Evolutionary conservation across 805 yeast genomes (phyloP), one percentile per base, ranked within the genome.

Genomic region (Ogataea methanolica): DNA sequence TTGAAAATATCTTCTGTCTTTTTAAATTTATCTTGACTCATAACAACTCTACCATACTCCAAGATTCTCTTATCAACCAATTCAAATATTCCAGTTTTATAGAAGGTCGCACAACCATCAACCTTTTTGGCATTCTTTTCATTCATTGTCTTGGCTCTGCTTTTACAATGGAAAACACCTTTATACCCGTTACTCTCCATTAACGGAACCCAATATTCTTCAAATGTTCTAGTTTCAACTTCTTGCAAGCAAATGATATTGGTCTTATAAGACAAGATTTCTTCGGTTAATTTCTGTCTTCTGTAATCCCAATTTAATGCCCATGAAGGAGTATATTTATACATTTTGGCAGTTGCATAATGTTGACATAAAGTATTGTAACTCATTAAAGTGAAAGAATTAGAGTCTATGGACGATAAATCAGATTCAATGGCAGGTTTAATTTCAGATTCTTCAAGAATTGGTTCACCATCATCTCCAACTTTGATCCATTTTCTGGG

Each of bases 81-180:
- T 48, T 79, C 76, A 67, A 92, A 89, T 61, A 85, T 82, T 42
- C 74, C 68, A 33, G 79, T 71, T 59, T 80, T 85, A 72, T 77
- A 94, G 63, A 92, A 92, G 1, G 91, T 82, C n/a, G 97, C 97
- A 75, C 99, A 94, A 12, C 99, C 99, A 66, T 94, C 99, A 41
- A 94, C 99, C 60, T 86, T 87, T 66, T 84, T 85, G 23, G 95
- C 83, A 56, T 88, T 96, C 49, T 70, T 72, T 50, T 82, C 85
- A 51, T 75, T 70, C 96, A 89, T 88, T 11, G 97, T 90, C 68
- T 88, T 87, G 1, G 97, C 91, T 63, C 99, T 79, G 23, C 96
- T 86, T 68, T 94, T 94, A 46, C 85, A 86, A 68, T 83, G 88
- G 70, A 89, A 91, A 23, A 80, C 67, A 35, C 96, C 91, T 55